Evolutionary conservation across 768 basidiomycete species (phyloP).

Genomic region (Phylloporus sp.): DNA sequence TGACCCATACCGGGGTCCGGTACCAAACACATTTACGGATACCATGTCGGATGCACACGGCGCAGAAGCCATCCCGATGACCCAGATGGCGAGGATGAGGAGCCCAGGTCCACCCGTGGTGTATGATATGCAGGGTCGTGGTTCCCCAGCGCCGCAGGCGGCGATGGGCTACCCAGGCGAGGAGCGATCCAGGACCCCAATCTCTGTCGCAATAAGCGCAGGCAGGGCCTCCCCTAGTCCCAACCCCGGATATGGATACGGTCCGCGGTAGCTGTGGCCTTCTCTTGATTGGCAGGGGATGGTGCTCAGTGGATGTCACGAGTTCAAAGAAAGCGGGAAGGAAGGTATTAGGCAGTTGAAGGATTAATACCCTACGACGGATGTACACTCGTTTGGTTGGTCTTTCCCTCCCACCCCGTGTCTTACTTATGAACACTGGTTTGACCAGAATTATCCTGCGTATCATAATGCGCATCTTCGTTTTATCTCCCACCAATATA

Average conservation of each 20-base stretch:
- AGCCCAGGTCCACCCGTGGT: conserved; percentile 42
- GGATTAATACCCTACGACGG: conserved; percentile 16
- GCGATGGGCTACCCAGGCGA: conserved; percentile 36
- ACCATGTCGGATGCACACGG: conserved; percentile 26
- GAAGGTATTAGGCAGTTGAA: conserved; percentile 13
- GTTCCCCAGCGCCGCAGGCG: conserved; percentile 42
- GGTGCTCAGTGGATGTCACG: conserved; percentile 10
- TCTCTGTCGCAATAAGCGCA: conserved; percentile 21
- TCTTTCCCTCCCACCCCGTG: conserved; percentile 5
- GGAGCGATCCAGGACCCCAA: conserved; percentile 29
- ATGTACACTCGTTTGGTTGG: conserved; percentile 28
- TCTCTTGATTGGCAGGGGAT: neutral
- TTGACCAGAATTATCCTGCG: conserved; percentile 12
- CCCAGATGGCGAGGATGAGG: conserved; percentile 46
- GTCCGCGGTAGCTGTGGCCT: conserved; percentile 23
- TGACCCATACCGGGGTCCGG: conserved; percentile 79
- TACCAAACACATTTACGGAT: conserved; percentile 60
- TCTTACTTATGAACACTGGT: conserved; percentile 9
- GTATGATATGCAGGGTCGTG: conserved; percentile 36
- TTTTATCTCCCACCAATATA: conserved; percentile 17
- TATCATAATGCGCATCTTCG: conserved; percentile 14
- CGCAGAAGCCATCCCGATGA: conserved; percentile 73
- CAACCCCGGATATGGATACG: conserved; percentile 42
- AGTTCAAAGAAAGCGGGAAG: conserved; percentile 5
- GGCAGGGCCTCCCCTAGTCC: conserved; percentile 46